Evolutionary conservation across 1,284 basidiomycete genomes (phyloP).

Genomic region (Fomitopsis pinicola): DNA sequence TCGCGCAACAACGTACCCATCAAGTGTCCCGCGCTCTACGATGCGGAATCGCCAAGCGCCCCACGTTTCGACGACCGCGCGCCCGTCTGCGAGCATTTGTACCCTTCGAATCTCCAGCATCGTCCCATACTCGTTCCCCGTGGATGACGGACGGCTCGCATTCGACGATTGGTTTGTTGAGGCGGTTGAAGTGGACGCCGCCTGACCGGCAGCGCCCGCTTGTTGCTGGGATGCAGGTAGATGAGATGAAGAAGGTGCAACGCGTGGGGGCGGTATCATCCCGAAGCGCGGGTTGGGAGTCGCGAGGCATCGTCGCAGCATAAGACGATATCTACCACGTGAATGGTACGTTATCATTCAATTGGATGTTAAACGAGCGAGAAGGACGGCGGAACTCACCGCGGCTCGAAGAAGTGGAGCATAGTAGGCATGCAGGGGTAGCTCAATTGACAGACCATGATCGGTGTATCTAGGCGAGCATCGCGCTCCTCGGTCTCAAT

Average conservation of each 20-base stretch:
- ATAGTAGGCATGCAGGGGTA: constrained; percentile 90
- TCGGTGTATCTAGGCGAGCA: constrained; percentile 78
- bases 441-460: constrained; percentile 86
- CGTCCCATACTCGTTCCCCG: constrained; percentile 78
- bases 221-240: constrained; percentile 7
- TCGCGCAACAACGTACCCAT: constrained; percentile 87
- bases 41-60: constrained; percentile 85
- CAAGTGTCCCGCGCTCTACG: constrained; percentile 74
- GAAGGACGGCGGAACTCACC: constrained; percentile 29
- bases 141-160: constrained; percentile 8
- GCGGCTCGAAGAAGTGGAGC: constrained; percentile 90
- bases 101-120: constrained; percentile 89
- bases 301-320: constrained; percentile 90
- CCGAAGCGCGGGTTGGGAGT: constrained; percentile 76
- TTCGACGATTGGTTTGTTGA: constrained; percentile 9
- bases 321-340: constrained; percentile 66
- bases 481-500: constrained; percentile 77
- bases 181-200: constrained; percentile 10
- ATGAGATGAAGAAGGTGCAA: constrained; percentile 4
- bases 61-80: constrained; percentile 86
- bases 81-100: constrained; percentile 85
- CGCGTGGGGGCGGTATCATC: constrained; percentile 75
- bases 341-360: neutral
- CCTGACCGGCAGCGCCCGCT: constrained; percentile 19
- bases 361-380: constrained; percentile 12